Percentiles rank a stretch among this genome's conserved stretches.
Evolutionary conservation across 116 monocot species (phyloP).

Genomic region (Zostera marina): DNA sequence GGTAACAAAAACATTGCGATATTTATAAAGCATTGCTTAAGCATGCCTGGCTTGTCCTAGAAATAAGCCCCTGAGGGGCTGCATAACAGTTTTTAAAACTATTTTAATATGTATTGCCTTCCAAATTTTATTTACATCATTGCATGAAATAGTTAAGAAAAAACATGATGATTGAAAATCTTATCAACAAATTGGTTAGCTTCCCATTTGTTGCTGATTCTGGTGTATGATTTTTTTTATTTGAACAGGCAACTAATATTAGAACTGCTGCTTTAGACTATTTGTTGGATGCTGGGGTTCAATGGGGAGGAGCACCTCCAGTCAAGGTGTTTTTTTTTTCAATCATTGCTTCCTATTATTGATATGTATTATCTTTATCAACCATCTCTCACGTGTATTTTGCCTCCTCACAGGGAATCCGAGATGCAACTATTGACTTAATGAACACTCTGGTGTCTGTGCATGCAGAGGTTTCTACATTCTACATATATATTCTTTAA

Average conservation of each 20-base stretch:
- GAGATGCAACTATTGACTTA: constrained; percentile 90
- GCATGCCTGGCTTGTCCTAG: too few relatives aligned
- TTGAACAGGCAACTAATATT: constrained; percentile 58
- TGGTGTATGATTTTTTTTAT: background rate
- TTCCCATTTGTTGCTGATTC: background rate
- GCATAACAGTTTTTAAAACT: too few relatives aligned
- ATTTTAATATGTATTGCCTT: too few relatives aligned
- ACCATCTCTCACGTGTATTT: background rate
- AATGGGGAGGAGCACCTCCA: constrained; percentile 79
- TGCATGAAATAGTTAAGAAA: too few relatives aligned
- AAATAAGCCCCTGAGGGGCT: too few relatives aligned
- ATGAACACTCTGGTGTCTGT: constrained; percentile 73
- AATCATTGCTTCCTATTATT: background rate
- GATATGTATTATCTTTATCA: background rate
- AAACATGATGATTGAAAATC: too few relatives aligned
- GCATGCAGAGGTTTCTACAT: constrained; percentile 94
- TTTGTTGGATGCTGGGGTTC: constrained; percentile 78
- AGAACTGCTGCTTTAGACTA: constrained; percentile 64
- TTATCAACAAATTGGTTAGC: too few relatives aligned
- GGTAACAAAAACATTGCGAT: too few relatives aligned
- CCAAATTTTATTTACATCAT: too few relatives aligned
- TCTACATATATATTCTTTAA: too few relatives aligned
- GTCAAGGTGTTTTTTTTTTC: constrained; percentile 43
- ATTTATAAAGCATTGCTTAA: too few relatives aligned
- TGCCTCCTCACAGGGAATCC: constrained; percentile 60